These are phyloP conservation scores for Cylindricascospora bacillispora DNA, from an alignment of 1,139 yeast species.

Conservation along the genomic window DNA sequence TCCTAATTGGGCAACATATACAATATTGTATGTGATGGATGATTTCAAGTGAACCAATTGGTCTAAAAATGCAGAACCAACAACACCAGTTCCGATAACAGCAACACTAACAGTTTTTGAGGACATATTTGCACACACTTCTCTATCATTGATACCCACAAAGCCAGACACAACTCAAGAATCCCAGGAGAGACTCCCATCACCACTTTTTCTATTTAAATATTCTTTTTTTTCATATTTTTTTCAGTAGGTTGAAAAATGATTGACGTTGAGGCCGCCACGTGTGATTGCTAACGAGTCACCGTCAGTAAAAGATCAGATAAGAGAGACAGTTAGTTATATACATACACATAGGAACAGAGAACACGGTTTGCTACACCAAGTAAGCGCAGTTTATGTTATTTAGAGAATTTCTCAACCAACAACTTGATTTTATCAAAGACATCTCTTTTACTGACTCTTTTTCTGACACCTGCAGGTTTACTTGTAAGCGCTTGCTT, in stretches of 20 bases:
- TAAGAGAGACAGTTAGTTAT: no score
- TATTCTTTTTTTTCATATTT: no score
- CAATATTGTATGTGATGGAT: constrained; percentile 54
- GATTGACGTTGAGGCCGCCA: no score
- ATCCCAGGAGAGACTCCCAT: constrained; percentile 4
- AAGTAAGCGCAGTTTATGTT: no score
- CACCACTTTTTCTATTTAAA: no score
- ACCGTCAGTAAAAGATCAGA: no score
- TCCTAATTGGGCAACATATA: constrained; percentile 63
- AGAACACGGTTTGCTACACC: no score
- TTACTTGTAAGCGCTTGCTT: no score
- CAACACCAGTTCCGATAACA: constrained; percentile 67
- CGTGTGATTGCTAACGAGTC: no score
- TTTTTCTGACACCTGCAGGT: constrained; percentile 16
- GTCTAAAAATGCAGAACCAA: constrained; percentile 80
- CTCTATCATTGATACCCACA: not conserved
- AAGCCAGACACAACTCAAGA: not conserved
- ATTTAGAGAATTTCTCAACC: no score
- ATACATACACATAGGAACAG: no score
- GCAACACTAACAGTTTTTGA: constrained; percentile 33
- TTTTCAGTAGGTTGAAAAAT: no score
- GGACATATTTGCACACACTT: constrained; percentile 10
- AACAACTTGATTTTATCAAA: constrained; percentile 20
- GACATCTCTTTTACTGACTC: constrained; percentile 25
- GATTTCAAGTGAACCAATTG: constrained; percentile 42